These are phyloP conservation scores for Penstemon eatonii DNA, from an alignment of 257 asterid genomes.

Conservation along the genomic window DNA sequence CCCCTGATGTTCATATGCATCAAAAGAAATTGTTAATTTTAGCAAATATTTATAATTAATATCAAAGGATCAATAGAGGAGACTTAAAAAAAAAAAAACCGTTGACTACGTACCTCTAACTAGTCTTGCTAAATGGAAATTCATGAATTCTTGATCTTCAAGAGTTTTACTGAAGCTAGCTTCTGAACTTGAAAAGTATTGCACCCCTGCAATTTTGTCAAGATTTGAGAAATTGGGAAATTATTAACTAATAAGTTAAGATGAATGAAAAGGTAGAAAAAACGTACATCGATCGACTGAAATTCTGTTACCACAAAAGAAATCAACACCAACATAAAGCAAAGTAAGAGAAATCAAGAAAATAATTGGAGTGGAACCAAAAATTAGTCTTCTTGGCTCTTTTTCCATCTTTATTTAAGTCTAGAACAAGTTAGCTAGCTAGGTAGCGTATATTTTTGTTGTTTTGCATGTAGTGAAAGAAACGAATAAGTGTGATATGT, in stretches of 20 bases:
- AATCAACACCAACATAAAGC: constrained; percentile 36
- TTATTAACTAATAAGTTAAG: not conserved
- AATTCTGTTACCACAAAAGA: constrained; percentile 37
- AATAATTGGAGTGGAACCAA: constrained; percentile 38
- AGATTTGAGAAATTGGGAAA: not conserved
- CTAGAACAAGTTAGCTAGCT: too few species aligned
- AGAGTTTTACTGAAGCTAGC: constrained; percentile 11
- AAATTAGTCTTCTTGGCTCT: constrained; percentile 31
- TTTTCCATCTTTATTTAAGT: constrained; percentile 34
- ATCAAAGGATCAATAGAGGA: too few species aligned
- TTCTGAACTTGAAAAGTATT: constrained; percentile 31
- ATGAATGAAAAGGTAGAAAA: not conserved
- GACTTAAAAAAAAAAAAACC: not conserved
- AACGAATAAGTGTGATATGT: constrained; percentile 1
- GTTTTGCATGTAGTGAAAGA: constrained; percentile 22
- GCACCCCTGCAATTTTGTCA: constrained; percentile 36
- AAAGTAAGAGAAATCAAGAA: constrained; percentile 37
- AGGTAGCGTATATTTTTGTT: too few species aligned
- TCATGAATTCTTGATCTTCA: constrained; percentile 28
- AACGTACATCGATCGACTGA: constrained; percentile 37
- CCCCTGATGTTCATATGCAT: constrained; percentile 39
- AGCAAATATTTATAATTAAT: too few species aligned
- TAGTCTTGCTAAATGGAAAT: constrained; percentile 35
- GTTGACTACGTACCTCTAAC: constrained; percentile 37
- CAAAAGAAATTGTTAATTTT: not conserved